Percentiles rank a stretch among this genome's conserved stretches.
Conservation (phyloP, 1,284 basidiomycete species). For the Boletus sp. region DNA sequence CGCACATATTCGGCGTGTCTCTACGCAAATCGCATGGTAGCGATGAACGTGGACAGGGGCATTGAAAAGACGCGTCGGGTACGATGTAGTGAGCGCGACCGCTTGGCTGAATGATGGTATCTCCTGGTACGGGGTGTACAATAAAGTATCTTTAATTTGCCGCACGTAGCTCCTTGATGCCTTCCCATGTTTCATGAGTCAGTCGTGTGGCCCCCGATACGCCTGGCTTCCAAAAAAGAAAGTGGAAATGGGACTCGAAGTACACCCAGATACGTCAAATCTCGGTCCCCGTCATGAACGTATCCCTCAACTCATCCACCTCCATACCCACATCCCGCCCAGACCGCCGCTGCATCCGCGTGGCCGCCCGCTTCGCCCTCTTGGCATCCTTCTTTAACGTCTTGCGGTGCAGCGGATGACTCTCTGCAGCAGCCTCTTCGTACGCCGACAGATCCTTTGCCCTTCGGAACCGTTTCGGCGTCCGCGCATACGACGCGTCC, state of each 20-base stretch:
- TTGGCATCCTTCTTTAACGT: slow-evolving; percentile 61
- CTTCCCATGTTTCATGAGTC: too few species aligned
- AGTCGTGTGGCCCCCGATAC: background rate
- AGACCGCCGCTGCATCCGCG: slow-evolving; percentile 12
- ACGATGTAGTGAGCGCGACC: background rate
- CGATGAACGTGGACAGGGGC: background rate
- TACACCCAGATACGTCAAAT: background rate
- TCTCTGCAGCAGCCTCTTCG: slow-evolving; percentile 37
- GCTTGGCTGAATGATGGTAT: background rate
- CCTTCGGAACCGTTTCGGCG: slow-evolving; percentile 57
- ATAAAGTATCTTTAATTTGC: too few species aligned
- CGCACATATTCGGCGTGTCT: slow-evolving; percentile 2
- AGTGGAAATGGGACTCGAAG: background rate
- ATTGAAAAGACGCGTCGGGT: background rate
- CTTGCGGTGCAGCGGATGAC: slow-evolving; percentile 55
- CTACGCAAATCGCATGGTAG: slow-evolving; percentile 10
- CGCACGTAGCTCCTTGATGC: too few species aligned
- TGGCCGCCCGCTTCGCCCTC: slow-evolving; percentile 47
- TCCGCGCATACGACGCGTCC: slow-evolving; percentile 31
- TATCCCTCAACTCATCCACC: slow-evolving; percentile 42
- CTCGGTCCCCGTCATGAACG: slow-evolving; percentile 41
- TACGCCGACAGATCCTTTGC: slow-evolving; percentile 47
- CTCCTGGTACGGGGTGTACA: background rate
- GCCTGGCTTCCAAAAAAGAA: background rate
- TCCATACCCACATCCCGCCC: slow-evolving; percentile 33